Evolutionary conservation across 2,329 filamentous ascomycete genomes (phyloP).

Genomic region (Venturia nashicola): DNA sequence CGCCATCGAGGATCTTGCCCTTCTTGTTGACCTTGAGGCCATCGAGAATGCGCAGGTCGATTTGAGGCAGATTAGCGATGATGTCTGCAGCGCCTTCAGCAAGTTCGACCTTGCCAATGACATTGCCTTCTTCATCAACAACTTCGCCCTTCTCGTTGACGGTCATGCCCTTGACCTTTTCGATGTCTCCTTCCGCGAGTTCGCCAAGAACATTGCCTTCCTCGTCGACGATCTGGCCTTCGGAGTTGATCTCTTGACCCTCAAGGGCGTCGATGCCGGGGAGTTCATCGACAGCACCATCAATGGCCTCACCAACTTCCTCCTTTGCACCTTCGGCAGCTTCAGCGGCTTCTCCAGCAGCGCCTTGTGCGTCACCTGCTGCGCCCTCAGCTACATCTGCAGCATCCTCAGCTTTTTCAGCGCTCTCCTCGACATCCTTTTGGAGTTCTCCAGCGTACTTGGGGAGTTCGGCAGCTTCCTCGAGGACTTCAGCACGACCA

Average conservation of each 20-base stretch:
- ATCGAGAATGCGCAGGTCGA: conserved; percentile 37
- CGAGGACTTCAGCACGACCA: conserved; percentile 38
- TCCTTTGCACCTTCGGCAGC: conserved; percentile 8
- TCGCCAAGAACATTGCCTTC: conserved; percentile 38
- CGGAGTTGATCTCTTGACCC: conserved; percentile 37
- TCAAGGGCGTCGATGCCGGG: conserved; percentile 39
- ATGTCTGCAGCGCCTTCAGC: conserved; percentile 36
- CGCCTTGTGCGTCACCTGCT: conserved; percentile 19
- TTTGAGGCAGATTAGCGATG: conserved; percentile 28
- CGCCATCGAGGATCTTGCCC: conserved; percentile 38
- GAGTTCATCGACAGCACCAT: conserved; percentile 32
- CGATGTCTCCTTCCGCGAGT: conserved; percentile 33
- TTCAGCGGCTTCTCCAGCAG: conserved; percentile 17
- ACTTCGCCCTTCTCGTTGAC: conserved; percentile 40
- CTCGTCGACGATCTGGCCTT: conserved; percentile 36
- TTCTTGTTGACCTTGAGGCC: conserved; percentile 47
- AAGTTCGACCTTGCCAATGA: conserved; percentile 37
- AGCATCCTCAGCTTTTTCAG: conserved; percentile 16
- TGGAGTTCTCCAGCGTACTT: conserved; percentile 19
- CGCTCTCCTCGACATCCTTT: conserved; percentile 17
- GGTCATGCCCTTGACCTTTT: conserved; percentile 34
- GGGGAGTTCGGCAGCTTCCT: conserved; percentile 29
- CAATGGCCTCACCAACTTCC: conserved; percentile 8
- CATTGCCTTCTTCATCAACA: conserved; percentile 37
- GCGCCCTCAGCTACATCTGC: conserved; percentile 18